Percentiles rank a stretch among this genome's conserved stretches.
phyloP scores from a whole-genome alignment of 805 yeast species.

The Nakazawaea ambrosiae region DNA sequence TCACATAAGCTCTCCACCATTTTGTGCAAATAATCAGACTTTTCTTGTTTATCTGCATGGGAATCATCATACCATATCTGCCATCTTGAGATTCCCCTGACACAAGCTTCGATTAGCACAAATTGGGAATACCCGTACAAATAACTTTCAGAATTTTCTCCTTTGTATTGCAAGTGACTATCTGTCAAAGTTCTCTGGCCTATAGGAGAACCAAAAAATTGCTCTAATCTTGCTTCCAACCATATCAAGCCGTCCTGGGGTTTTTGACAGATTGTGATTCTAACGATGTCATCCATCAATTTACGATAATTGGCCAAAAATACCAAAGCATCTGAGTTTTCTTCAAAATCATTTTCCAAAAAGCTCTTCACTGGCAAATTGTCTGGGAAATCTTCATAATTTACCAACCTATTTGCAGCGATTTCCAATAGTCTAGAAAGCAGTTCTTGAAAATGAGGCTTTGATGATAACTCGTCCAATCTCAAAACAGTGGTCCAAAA shows the following conservation, averaged over 20 bases:
- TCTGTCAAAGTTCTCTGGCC: conserved; percentile 60
- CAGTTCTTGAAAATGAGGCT: conserved; percentile 44
- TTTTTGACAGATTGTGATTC: conserved; percentile 79
- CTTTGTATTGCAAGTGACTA: conserved; percentile 45
- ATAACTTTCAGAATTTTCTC: conserved; percentile 58
- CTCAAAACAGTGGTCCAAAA: conserved; percentile 92
- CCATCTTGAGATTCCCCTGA: conserved; percentile 94
- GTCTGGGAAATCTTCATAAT: conserved; percentile 62
- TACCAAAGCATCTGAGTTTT: conserved; percentile 68
- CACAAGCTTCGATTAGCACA: conserved; percentile 79
- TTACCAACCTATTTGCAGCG: conserved; percentile 71
- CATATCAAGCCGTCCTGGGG: conserved; percentile 78
- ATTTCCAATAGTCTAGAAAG: conserved; percentile 66
- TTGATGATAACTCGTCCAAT: conserved; percentile 63
- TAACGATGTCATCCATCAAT: conserved; percentile 82
- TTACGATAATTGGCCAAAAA: conserved; percentile 77
- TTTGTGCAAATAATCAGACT: conserved; percentile 44
- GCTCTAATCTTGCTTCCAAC: conserved; percentile 68
- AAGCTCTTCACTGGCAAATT: conserved; percentile 58
- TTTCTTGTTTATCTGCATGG: conserved; percentile 42
- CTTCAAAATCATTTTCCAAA: conserved; percentile 83
- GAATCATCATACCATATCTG: conserved; percentile 76
- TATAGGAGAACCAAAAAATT: conserved; percentile 61
- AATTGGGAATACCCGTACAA: conserved; percentile 76
- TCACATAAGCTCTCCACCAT: conserved; percentile 67